Evolutionary conservation across 208 protist species (phyloP).

Genomic region (Spongospora subterranea): DNA sequence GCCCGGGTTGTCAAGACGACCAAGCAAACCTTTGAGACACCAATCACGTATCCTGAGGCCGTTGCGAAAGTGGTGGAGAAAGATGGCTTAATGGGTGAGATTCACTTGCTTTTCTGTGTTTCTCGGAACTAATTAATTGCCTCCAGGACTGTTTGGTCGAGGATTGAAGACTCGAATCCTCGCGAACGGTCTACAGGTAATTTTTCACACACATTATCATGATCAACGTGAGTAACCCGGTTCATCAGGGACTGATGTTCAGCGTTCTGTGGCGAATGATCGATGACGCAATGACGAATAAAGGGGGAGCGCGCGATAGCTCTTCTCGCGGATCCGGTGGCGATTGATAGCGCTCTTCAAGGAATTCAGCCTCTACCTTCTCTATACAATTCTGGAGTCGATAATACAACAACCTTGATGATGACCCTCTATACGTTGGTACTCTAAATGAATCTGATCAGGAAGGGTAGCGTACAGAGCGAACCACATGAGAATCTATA

Average conservation of each 20-base stretch:
- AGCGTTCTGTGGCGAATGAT: slow-evolving; percentile 71
- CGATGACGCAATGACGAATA: slow-evolving; percentile 29
- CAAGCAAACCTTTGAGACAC: slow-evolving; percentile 68
- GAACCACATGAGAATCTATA: too few relatives aligned
- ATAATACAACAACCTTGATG: too few relatives aligned
- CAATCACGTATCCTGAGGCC: slow-evolving; percentile 68
- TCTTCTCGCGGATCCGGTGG: background rate
- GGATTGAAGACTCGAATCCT: slow-evolving; percentile 77
- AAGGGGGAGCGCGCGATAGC: background rate
- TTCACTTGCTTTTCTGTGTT: slow-evolving; percentile 57
- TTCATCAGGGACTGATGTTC: slow-evolving; percentile 74
- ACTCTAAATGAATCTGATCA: too few relatives aligned
- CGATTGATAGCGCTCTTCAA: too few relatives aligned
- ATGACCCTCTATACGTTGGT: too few relatives aligned
- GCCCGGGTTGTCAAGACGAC: slow-evolving; percentile 78
- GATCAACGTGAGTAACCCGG: background rate
- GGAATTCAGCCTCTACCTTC: too few relatives aligned
- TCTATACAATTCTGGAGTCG: too few relatives aligned
- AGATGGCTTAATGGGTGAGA: background rate
- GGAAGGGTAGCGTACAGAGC: too few relatives aligned
- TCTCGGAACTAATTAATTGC: background rate
- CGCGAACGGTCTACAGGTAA: slow-evolving; percentile 71
- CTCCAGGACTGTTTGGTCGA: slow-evolving; percentile 73
- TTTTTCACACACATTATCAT: background rate
- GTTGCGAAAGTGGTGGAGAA: slow-evolving; percentile 47